A percentile compares a stretch with the other conserved stretches of the same genome.
Evolutionary conservation across 768 basidiomycete genomes (phyloP).

Genomic region (Crassisporium funariophilum): DNA sequence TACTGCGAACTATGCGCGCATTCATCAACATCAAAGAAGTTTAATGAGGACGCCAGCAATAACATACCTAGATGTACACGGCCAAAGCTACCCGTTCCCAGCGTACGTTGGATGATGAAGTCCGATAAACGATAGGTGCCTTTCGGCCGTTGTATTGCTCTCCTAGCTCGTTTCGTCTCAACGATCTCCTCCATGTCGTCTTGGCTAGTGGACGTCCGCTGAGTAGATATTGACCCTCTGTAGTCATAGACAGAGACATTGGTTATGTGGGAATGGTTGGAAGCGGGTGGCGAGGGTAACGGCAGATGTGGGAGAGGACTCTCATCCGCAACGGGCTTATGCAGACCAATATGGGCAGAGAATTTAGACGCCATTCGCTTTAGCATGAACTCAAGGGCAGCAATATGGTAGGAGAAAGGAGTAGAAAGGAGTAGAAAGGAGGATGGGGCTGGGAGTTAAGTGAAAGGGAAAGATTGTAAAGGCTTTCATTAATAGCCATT

Average conservation of each 20-base stretch:
- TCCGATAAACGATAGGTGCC: slow-evolving; percentile 74
- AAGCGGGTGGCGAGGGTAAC: slow-evolving; percentile 32
- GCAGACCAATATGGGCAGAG: slow-evolving; percentile 39
- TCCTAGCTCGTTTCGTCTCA: slow-evolving; percentile 18
- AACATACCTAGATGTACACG: slow-evolving; percentile 86
- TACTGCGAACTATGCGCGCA: slow-evolving; percentile 69
- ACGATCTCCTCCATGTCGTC: slow-evolving; percentile 21
- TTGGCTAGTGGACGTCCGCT: slow-evolving; percentile 54
- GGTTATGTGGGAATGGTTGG: slow-evolving; percentile 31
- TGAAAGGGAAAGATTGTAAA: slow-evolving; percentile 7
- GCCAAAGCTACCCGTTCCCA: slow-evolving; percentile 97
- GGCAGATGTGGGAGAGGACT: slow-evolving; percentile 17
- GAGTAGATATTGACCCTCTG: slow-evolving; percentile 68
- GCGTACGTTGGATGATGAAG: slow-evolving; percentile 78
- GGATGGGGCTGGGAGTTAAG: slow-evolving; percentile 1
- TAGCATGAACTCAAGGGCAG: slow-evolving; percentile 37
- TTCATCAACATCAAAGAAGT: slow-evolving; percentile 12
- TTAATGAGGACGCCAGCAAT: not conserved
- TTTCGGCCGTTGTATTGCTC: slow-evolving; percentile 44
- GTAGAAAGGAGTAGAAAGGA: slow-evolving; percentile 10
- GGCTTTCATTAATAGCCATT: slow-evolving; percentile 27
- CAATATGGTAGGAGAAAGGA: slow-evolving; percentile 11
- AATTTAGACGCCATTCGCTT: slow-evolving; percentile 56
- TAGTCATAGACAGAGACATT: slow-evolving; percentile 47
- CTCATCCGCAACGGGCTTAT: slow-evolving; percentile 25